Evolutionary conservation across 805 yeast genomes (phyloP), one percentile per base, ranked within the genome.

Genomic region (Kluyveromyces lactis): DNA sequence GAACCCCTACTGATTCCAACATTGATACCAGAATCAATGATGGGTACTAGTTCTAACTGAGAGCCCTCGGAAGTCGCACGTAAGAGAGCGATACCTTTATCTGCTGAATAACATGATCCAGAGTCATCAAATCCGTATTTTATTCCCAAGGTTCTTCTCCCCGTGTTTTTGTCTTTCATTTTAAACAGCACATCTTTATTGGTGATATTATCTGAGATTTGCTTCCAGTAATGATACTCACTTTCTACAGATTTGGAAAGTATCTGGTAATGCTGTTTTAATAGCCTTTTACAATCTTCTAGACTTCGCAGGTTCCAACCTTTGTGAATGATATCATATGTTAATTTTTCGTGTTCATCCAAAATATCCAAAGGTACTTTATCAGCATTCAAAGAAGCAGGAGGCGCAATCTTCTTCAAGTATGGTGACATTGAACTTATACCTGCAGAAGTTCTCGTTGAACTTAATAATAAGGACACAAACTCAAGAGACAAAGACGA

Each of bases 111-210:
- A 16, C 68, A 73, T 1, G 95, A 84, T 0, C 97, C 98, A 0
- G 95, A 78, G 58, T 89, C 97, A 13, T 82, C 89, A 63, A 75
- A 90, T 0, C 97, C 97, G 54, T 83, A 92, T 51, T 84, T 86
- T 27, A 90, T 81, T 3, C 90, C 94, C 31, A 89, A 70, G 2
- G 69, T 64, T 41, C 64, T 64, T 8, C 76, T 73, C 15, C 76
- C 68, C 0, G 69, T 58, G 5, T 69, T 68, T 6, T 77, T 78
- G 41, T 75, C 79, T 39, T 78, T 70, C 18, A 80, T 69, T 48
- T 82, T 84, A 52, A 81, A 79, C 10, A 89, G 35, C n/a, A 50
- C 60, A 46, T 54, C 53, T 42, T 36, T 36, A 38, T 41, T 55
- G 43, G 43, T 50, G 31, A 49, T 52, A 21, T 50, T 39, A 7